phyloP scores from a whole-genome alignment of 2,329 filamentous ascomycete species.

The Aspergillus proliferans region DNA sequence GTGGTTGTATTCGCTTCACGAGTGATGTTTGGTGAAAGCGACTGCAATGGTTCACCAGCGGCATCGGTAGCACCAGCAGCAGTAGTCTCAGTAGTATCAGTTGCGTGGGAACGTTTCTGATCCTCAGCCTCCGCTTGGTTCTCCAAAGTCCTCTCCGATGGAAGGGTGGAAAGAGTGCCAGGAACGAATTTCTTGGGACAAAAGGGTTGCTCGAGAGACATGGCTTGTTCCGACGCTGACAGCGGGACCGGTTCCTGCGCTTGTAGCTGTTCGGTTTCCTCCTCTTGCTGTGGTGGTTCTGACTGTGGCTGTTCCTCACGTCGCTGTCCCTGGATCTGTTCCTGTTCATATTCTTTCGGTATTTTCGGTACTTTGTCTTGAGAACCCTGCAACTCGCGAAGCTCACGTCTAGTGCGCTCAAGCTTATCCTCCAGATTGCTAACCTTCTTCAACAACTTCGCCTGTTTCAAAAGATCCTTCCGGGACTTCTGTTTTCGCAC shows the following conservation, averaged over 20 bases:
- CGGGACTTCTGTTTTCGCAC: conserved; percentile 48
- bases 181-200: conserved; percentile 36
- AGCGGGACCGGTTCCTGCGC: not conserved
- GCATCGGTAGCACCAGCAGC: not conserved
- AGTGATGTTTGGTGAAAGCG: conserved; percentile 2
- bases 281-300: conserved; percentile 3
- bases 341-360: no score
- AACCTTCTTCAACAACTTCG: conserved; percentile 54
- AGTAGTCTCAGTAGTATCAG: not conserved
- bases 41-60: not conserved
- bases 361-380: conserved; percentile 10
- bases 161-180: conserved; percentile 38
- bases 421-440: conserved; percentile 57
- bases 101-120: not conserved
- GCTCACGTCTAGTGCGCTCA: conserved; percentile 49
- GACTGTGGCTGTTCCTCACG: no score
- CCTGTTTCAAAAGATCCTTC: conserved; percentile 52
- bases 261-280: not conserved
- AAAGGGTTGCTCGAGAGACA: conserved; percentile 19
- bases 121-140: conserved; percentile 10
- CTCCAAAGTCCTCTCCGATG: conserved; percentile 41
- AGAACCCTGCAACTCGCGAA: conserved; percentile 44
- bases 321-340: no score
- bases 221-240: conserved; percentile 9
- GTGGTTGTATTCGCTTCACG: not conserved